A percentile compares a stretch with the other conserved stretches of the same genome.
Conservation (phyloP, 1,284 basidiomycete genomes). For the Marasmius sp. region DNA sequence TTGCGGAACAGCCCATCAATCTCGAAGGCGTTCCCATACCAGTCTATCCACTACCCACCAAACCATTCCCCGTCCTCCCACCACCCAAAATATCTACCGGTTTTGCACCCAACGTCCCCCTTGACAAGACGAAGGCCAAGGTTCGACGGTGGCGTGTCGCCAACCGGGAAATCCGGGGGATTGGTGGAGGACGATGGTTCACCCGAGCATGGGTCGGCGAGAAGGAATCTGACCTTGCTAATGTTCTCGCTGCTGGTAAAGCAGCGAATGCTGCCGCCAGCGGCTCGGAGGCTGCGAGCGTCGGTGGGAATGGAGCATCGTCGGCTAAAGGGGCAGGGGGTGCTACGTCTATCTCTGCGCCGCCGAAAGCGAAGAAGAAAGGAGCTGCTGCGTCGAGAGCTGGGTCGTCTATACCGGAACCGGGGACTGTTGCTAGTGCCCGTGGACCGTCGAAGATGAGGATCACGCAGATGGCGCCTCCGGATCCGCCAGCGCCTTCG, state of each 20-base stretch:
- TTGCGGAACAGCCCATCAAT: constrained; percentile 33
- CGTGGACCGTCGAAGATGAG: constrained; percentile 61
- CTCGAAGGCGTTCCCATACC: constrained; percentile 63
- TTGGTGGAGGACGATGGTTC: constrained; percentile 79
- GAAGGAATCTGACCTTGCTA: constrained; percentile 66
- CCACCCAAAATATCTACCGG: constrained; percentile 72
- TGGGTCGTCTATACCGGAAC: constrained; percentile 47
- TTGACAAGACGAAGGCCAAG: constrained; percentile 61
- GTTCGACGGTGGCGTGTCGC: constrained; percentile 71
- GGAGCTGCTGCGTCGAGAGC: constrained; percentile 41
- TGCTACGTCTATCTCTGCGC: constrained; percentile 41
- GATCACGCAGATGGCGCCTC: constrained; percentile 31
- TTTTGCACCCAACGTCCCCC: constrained; percentile 60
- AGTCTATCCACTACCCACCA: constrained; percentile 71
- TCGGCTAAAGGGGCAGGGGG: constrained; percentile 24
- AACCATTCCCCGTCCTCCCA: constrained; percentile 76
- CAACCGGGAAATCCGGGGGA: constrained; percentile 72
- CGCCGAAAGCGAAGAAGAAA: constrained; percentile 26
- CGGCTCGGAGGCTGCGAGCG: constrained; percentile 20
- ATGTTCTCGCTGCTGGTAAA: constrained; percentile 32
- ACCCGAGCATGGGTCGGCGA: constrained; percentile 74
- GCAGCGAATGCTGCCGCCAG: constrained; percentile 32
- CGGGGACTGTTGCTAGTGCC: constrained; percentile 23
- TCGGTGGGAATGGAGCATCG: constrained; percentile 28
- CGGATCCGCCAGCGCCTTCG: constrained; percentile 34